Conservation (phyloP, 768 basidiomycete species). For the Leucosporidium yakuticum region DNA sequence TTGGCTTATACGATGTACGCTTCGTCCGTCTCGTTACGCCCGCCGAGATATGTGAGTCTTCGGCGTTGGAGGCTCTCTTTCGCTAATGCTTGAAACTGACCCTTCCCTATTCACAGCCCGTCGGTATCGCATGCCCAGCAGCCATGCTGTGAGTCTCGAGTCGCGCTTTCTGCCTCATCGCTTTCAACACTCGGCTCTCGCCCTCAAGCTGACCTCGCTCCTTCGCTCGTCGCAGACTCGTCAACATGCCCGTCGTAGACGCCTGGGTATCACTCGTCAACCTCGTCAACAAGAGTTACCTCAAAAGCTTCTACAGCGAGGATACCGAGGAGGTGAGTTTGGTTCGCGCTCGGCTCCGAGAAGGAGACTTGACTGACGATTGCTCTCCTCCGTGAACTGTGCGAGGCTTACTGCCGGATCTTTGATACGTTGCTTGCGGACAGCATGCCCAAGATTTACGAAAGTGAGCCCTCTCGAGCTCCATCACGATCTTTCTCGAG, state of each 20-base stretch:
- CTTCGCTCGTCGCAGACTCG: conserved; percentile 42
- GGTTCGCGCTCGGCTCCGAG: conserved; percentile 5
- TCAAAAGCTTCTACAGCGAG: conserved; percentile 69
- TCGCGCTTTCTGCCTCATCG: too few relatives aligned
- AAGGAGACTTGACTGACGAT: conserved; percentile 2
- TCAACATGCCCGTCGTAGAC: conserved; percentile 68
- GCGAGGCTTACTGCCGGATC: conserved; percentile 87
- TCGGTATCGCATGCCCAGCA: conserved; percentile 51
- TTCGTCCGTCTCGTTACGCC: conserved; percentile 54
- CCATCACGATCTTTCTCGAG: background rate
- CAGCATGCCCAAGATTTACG: conserved; percentile 78
- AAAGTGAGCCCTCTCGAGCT: background rate
- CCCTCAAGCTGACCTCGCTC: too few relatives aligned
- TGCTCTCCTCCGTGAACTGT: conserved; percentile 49
- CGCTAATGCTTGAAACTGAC: background rate
- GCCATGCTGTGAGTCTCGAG: conserved; percentile 64
- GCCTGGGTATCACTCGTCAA: conserved; percentile 81
- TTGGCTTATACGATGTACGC: conserved; percentile 83
- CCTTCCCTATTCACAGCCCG: conserved; percentile 19
- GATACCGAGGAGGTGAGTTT: conserved; percentile 70
- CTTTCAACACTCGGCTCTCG: too few relatives aligned
- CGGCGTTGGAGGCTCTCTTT: background rate
- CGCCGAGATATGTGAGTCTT: conserved; percentile 59
- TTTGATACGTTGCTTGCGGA: conserved; percentile 88
- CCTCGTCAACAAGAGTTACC: conserved; percentile 72